Base-by-base conservation (phyloP, 192 early-diverging fungal genomes). In the Coemansia sp. region DNA sequence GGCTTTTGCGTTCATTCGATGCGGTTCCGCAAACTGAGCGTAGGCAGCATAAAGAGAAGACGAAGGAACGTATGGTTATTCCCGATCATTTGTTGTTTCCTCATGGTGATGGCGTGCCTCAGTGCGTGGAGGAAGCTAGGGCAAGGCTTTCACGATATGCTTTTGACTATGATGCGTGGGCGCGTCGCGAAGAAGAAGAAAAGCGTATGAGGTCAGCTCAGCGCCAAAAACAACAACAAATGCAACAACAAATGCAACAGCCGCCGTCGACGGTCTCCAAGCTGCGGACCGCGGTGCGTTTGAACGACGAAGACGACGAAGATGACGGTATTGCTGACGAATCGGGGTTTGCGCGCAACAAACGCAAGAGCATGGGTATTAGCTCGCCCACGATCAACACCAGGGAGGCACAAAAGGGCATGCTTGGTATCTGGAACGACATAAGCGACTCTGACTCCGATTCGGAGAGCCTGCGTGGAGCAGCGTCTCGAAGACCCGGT, bases 361-460 rank as follows among this genome's bases (percentile, higher is more conserved):
- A 60, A 55, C 69, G 66, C 33, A 66, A 60, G 45, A 60, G 71
- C 60, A 25, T 61, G 6, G 67, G 33, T 0, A 42, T 48, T 36
- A 68, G 62, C 60, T 81, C 78, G 34, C 78, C 78, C 3, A 81
- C 78, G 3, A 81, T 81, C 40, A 81, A 76, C 48, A 81, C 78
- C 0, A 61, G 63, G 2, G 70, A 56, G 4, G 78, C 78, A 30
- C 73, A 81, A 29, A 63, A 72, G 45, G 78, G 63, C 4, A 81
- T 81, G 78, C 71, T 81, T 4, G 78, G 66, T 10, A 75, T 81
- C 1, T 81, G 78, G 78, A 76, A 72, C 61, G 69, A 72, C 40
- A 20, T 61, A 0, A 60, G 60, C 0, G 74, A 71, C 34, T 71
- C 68, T 4, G 74, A 76, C 64, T 66, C 68, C 0, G 73, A 76